phyloP scores from a whole-genome alignment of 78 protist species.

The Dictyostelium discoideum region dicty_2.7 NC_007088.5:5176501-5177000 shows the following conservation, averaged over 20 bases:
- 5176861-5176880: slow-evolving; percentile 27
- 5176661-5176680: not conserved
- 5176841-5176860: slow-evolving; percentile 21
- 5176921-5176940: slow-evolving; percentile 31
- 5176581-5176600: not conserved
- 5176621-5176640: no score
- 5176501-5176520: not conserved
- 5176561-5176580: not conserved
- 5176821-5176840: not conserved
- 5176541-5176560: not conserved
- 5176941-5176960: slow-evolving; percentile 21
- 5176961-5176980: not conserved
- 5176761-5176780: not conserved
- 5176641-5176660: not conserved
- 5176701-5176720: not conserved
- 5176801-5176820: not conserved
- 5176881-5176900: slow-evolving; percentile 9
- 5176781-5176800: slow-evolving; percentile 12
- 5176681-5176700: not conserved
- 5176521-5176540: not conserved
- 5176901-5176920: slow-evolving; percentile 13
- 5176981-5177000: not conserved
- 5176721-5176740: not conserved
- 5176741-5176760: not conserved
- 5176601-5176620: not conserved